These are phyloP conservation scores for Phlebiopsis gigantea DNA, from an alignment of 768 basidiomycete genomes.

Conservation along the genomic window DNA sequence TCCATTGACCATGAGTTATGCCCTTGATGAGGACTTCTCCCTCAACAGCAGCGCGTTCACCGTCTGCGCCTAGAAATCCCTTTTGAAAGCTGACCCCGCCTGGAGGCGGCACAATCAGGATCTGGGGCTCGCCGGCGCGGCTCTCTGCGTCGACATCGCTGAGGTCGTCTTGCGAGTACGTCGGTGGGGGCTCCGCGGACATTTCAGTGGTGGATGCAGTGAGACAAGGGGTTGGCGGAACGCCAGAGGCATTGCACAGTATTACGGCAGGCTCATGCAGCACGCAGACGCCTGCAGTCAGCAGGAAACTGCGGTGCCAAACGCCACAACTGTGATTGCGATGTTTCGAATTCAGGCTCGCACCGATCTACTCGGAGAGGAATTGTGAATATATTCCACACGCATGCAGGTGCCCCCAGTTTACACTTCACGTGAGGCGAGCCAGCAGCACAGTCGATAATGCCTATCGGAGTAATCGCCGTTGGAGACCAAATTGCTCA, in stretches of 20 bases:
- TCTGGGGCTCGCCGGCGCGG: conserved; percentile 41
- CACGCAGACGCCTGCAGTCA: conserved; percentile 1
- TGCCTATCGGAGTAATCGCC: conserved; percentile 1
- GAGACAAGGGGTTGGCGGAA: neutral
- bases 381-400: neutral
- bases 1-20: conserved; percentile 45
- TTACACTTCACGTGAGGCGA: neutral
- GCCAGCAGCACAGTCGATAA: neutral
- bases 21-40: conserved; percentile 87
- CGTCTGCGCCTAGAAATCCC: conserved; percentile 80
- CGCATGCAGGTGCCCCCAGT: neutral
- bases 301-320: neutral
- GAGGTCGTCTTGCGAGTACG: conserved; percentile 20
- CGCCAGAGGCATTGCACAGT: neutral
- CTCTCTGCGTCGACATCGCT: conserved; percentile 8
- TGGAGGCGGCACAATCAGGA: conserved; percentile 68
- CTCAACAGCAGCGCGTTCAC: conserved; percentile 76
- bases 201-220: conserved; percentile 13
- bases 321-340: neutral
- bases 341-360: neutral
- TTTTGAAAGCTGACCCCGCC: conserved; percentile 78
- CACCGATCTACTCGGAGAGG: too few species aligned
- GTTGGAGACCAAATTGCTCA: conserved; percentile 28
- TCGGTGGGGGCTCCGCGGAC: conserved; percentile 23
- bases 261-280: neutral